Evolutionary conservation across 164 flowering plant genomes (phyloP), one percentile per base, ranked within the genome.

Genomic region (Sextonia rubra): DNA sequence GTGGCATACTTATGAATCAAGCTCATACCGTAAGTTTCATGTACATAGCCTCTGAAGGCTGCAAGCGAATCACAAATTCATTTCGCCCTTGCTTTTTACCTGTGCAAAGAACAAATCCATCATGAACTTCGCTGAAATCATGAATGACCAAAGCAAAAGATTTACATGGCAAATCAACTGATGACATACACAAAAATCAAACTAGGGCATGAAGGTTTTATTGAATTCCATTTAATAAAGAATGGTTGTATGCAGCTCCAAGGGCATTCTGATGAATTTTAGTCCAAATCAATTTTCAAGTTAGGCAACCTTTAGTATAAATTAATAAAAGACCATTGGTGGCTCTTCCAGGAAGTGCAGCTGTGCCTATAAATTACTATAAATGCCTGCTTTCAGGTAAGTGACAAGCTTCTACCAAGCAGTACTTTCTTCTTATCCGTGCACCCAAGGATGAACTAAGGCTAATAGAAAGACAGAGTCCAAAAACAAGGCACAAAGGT

Each of bases 61-160:
- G 99, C 73, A 93, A 85, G 71, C 94, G 91, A 68, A 91, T 95
- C 7, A 93, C 98, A 82, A 95, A 89, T 79, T 95, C 98, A 82
- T 95, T 95, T 78, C 98, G 88, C 48, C 97, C 99, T 77, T 93
- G 99, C 75, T 84, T 95, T 76, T 93, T 69, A 78, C 97, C 97
- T 93, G 69, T 60, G 37, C 56, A 66, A 63, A 55, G 26, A 12
- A 62, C 66, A 14, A 58, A 69, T 37, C n/a, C 3, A 24, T 23
- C 73, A 67, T 66, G 12, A 69, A 60, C 15, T 72, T 18, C 58
- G 2, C 56, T 56, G 52, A 56, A n/a, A 12, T 56, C 2, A 47
- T 22, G 27, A 61, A 47, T 66, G 29, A 29, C 58, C 14, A 2
- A 52, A 52, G 14, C 20, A 4, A 52, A 15, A 20, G 14, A 52